These are phyloP conservation scores for Rubus parviflorus DNA, from an alignment of 306 rosid genomes.

Conservation along the genomic window DNA sequence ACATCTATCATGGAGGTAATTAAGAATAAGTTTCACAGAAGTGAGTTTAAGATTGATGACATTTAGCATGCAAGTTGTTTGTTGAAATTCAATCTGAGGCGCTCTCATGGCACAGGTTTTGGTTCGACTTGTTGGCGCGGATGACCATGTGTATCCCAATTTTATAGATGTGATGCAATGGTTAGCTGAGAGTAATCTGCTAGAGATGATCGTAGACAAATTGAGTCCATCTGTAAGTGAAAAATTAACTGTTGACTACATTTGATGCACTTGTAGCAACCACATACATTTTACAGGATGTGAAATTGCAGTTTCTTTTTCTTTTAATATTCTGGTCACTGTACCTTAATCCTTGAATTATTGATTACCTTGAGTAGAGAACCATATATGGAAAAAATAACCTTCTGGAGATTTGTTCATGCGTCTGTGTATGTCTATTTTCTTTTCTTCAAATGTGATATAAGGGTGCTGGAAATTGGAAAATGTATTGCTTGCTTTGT, in stretches of 20 bases:
- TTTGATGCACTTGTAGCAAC: background rate
- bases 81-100: slow-evolving; percentile 32
- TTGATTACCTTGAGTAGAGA: background rate
- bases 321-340: background rate
- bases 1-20: slow-evolving; percentile 99
- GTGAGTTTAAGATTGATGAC: slow-evolving; percentile 3
- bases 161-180: slow-evolving; percentile 94
- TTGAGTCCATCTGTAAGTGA: slow-evolving; percentile 83
- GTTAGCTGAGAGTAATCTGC: slow-evolving; percentile 93
- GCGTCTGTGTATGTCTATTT: background rate
- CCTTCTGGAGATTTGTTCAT: background rate
- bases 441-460: background rate
- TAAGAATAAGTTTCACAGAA: background rate
- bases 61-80: background rate
- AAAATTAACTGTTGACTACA: background rate
- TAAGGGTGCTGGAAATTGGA: background rate
- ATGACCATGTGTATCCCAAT: slow-evolving; percentile 93
- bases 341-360: background rate
- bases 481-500: background rate
- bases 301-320: background rate
- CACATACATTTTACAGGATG: background rate
- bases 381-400: background rate
- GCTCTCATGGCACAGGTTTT: slow-evolving; percentile 64
- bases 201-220: slow-evolving; percentile 95
- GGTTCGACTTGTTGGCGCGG: slow-evolving; percentile 91